Conservation (phyloP, 2,329 filamentous ascomycete genomes). For the Anisogramma anomala region DNA sequence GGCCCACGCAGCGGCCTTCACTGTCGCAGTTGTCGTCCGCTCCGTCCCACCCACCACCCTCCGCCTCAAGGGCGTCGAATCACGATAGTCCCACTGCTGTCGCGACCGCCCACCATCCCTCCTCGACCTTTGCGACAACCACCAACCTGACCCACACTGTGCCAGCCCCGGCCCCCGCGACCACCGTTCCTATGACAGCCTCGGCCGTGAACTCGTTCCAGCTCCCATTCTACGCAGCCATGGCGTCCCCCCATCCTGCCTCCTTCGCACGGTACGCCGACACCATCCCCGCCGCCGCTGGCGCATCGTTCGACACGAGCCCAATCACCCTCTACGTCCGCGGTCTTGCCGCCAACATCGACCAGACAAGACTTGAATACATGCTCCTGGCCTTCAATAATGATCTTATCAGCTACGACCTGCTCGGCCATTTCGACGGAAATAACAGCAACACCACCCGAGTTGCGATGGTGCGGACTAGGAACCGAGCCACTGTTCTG, state of each 20-base stretch:
- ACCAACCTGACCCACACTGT: conserved; percentile 23
- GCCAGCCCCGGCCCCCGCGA: conserved; percentile 17
- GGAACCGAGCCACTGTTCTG: no score
- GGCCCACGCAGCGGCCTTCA: conserved; percentile 3
- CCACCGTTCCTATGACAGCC: conserved; percentile 33
- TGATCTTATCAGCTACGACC: conserved; percentile 38
- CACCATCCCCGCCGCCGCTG: conserved; percentile 20
- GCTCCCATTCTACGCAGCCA: conserved; percentile 14
- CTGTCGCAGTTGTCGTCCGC: conserved; percentile 18
- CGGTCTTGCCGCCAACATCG: conserved; percentile 23
- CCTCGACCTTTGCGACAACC: conserved; percentile 17
- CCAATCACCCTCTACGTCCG: neutral
- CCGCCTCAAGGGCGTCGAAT: conserved; percentile 23
- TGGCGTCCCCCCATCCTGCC: conserved; percentile 25
- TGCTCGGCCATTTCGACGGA: conserved; percentile 31
- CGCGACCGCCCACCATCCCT: conserved; percentile 17
- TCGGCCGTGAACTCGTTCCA: conserved; percentile 30
- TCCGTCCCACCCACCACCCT: conserved; percentile 25
- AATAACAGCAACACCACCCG: conserved; percentile 39
- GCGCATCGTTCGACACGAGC: neutral
- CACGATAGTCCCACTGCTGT: conserved; percentile 22
- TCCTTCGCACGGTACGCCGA: conserved; percentile 25
- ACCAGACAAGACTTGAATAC: conserved; percentile 40
- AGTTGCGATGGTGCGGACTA: conserved; percentile 43
- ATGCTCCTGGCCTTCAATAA: conserved; percentile 47